phyloP scores from a whole-genome alignment of 306 rosid species.

The Cyamopsis tetragonoloba region DNA sequence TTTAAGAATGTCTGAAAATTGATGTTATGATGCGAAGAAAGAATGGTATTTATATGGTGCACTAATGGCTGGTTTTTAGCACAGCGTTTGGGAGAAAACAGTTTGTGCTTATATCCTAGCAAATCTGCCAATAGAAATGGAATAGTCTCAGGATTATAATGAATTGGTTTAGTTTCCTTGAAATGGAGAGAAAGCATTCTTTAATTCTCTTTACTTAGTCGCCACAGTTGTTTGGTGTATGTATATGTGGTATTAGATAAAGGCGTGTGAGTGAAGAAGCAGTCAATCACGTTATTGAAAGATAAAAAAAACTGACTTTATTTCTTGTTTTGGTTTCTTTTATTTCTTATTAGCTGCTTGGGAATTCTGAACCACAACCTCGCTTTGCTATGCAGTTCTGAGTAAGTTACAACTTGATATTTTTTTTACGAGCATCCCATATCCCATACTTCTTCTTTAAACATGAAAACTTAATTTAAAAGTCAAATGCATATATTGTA shows the following conservation, averaged over 20 bases:
- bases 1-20: slow-evolving; percentile 24
- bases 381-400: background rate
- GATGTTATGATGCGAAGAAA: slow-evolving; percentile 1
- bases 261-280: slow-evolving; percentile 42
- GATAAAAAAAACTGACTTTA: background rate
- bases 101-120: slow-evolving; percentile 6
- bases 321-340: background rate
- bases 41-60: slow-evolving; percentile 3
- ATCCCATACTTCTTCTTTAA: background rate
- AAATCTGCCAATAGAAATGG: slow-evolving; percentile 30
- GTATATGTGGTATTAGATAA: slow-evolving; percentile 16
- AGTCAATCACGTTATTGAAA: background rate
- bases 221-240: slow-evolving; percentile 54
- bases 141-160: slow-evolving; percentile 15
- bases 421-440: too few relatives aligned
- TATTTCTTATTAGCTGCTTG: background rate
- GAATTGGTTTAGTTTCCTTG: slow-evolving; percentile 38
- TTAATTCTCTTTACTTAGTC: slow-evolving; percentile 71
- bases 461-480: background rate
- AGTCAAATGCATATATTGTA: background rate
- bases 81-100: background rate
- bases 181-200: slow-evolving; percentile 41
- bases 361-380: slow-evolving; percentile 8
- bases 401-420: background rate
- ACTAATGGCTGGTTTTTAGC: slow-evolving; percentile 6